Conservation (phyloP, 1,284 basidiomycete species). For the Naganishia sp. region DNA sequence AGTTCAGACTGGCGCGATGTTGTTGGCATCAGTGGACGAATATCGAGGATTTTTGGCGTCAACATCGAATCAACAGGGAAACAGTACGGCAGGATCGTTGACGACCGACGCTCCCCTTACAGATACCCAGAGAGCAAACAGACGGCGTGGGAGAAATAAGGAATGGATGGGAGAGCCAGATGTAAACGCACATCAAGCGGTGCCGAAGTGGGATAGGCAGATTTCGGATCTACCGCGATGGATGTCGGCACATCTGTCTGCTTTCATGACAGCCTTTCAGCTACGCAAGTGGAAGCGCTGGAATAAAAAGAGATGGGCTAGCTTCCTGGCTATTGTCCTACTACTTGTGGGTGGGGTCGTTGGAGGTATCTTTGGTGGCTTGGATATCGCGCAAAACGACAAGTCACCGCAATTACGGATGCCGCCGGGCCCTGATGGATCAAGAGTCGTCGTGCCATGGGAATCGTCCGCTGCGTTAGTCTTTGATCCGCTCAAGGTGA, state of each 20-base stretch:
- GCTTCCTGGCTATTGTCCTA: background rate
- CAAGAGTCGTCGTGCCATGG: constrained; percentile 28
- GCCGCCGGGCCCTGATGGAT: constrained; percentile 21
- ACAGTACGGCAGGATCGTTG: background rate
- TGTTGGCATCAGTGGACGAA: background rate
- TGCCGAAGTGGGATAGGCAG: background rate
- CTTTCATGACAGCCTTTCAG: background rate
- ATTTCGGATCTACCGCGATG: constrained; percentile 19
- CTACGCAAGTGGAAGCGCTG: constrained; percentile 25
- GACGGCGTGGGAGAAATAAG: background rate
- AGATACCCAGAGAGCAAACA: background rate
- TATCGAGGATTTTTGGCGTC: constrained; percentile 1
- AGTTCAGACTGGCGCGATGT: background rate
- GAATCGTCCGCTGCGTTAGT: constrained; percentile 23
- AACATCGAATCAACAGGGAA: background rate
- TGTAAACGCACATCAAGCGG: background rate
- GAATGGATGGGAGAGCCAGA: constrained; percentile 12
- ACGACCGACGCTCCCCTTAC: background rate
- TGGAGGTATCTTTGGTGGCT: constrained; percentile 22
- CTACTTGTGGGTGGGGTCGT: constrained; percentile 20
- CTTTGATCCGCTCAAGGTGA: constrained; percentile 28
- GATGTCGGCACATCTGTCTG: constrained; percentile 6
- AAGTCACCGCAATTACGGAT: constrained; percentile 3
- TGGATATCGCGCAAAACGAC: constrained; percentile 11
- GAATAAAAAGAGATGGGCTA: constrained; percentile 26